A percentile compares a stretch with the other conserved stretches of the same genome.
Evolutionary conservation across 176 grass and related monocot species (phyloP).

Genomic region (Carex myosuroides): DNA sequence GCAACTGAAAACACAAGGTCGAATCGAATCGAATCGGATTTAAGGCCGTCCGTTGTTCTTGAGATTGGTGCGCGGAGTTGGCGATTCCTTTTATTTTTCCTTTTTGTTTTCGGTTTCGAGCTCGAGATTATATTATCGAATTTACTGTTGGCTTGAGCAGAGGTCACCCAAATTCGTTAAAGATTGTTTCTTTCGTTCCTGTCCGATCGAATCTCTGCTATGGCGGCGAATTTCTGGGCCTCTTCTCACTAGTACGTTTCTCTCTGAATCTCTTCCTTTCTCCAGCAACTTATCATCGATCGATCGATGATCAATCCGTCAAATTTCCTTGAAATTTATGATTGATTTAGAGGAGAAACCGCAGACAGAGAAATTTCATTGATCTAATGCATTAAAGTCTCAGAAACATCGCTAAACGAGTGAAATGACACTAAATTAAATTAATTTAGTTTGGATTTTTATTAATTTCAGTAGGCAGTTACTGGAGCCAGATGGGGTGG

Average conservation of each 20-base stretch:
- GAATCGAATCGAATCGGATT: too few relatives aligned
- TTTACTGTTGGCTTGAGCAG: neutral
- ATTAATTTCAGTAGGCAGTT: conserved; percentile 65
- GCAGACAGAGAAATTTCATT: neutral
- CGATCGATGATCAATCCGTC: neutral
- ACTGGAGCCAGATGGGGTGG: conserved; percentile 69
- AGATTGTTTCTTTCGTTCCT: neutral
- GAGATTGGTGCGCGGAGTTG: too few relatives aligned
- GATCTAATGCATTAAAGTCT: neutral
- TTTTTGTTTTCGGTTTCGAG: neutral
- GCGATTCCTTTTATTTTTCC: too few relatives aligned
- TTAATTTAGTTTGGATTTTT: neutral
- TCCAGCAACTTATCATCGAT: neutral
- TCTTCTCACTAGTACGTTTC: conserved; percentile 53
- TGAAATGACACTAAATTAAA: neutral
- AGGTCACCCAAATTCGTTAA: neutral
- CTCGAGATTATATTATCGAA: neutral
- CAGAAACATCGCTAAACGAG: too few relatives aligned
- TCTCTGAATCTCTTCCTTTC: neutral
- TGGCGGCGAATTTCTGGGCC: conserved; percentile 75
- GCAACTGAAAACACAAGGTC: too few relatives aligned
- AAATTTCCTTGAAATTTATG: neutral
- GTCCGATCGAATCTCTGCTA: conserved; percentile 6
- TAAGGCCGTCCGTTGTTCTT: too few relatives aligned
- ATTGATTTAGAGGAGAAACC: neutral